phyloP scores from a whole-genome alignment of 2,329 filamentous ascomycete genomes.

The Chalara sp. region DNA sequence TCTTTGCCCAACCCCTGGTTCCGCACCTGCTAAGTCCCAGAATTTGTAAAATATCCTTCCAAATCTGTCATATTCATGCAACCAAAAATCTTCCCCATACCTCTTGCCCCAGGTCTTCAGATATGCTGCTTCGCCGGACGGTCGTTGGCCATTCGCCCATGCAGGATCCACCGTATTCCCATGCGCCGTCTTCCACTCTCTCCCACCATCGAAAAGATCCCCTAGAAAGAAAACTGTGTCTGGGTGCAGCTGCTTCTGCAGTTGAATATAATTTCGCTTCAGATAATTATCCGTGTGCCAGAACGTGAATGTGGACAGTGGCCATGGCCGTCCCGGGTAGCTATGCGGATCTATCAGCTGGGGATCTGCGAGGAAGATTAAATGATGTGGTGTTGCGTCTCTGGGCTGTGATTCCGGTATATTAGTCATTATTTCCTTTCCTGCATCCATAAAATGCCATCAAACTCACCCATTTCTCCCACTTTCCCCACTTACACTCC shows the following conservation, averaged over 20 bases:
- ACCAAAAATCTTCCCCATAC: constrained; percentile 80
- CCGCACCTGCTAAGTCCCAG: constrained; percentile 52
- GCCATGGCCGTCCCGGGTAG: constrained; percentile 66
- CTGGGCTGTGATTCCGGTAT: constrained; percentile 51
- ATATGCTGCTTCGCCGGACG: constrained; percentile 43
- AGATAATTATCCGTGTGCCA: constrained; percentile 86
- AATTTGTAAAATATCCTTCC: constrained; percentile 74
- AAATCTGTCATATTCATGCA: constrained; percentile 80
- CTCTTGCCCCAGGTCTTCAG: constrained; percentile 63
- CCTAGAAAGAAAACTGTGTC: constrained; percentile 88
- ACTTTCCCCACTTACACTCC: constrained; percentile 73
- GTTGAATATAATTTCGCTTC: constrained; percentile 68
- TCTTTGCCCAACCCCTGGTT: constrained; percentile 50
- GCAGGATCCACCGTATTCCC: constrained; percentile 53
- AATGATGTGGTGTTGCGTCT: constrained; percentile 69
- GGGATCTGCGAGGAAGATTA: constrained; percentile 64
- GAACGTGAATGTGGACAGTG: constrained; percentile 58
- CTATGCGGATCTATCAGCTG: constrained; percentile 71
- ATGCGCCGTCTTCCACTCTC: constrained; percentile 79
- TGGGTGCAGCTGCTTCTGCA: constrained; percentile 71
- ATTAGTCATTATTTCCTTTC: constrained; percentile 13
- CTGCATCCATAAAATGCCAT: constrained; percentile 3
- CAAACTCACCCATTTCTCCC: constrained; percentile 81
- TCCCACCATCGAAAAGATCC: constrained; percentile 89
- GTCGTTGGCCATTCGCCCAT: constrained; percentile 47